Conservation (phyloP, 495 filamentous ascomycete species). For the Neurospora pannonica region DNA sequence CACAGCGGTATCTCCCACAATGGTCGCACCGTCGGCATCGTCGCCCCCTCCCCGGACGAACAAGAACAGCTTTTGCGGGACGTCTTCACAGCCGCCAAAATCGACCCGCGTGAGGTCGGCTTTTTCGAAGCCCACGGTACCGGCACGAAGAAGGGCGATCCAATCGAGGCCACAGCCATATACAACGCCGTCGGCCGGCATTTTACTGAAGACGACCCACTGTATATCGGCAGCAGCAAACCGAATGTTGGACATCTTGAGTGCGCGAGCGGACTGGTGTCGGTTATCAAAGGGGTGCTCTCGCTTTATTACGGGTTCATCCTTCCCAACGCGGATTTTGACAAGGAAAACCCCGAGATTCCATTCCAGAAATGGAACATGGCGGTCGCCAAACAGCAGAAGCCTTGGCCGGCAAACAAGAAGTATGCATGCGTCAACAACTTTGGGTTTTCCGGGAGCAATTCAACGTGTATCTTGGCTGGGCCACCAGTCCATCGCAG, state of each 20-base stretch:
- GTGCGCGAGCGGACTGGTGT: conserved; percentile 46
- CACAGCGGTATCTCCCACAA: conserved; percentile 47
- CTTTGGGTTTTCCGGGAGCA: conserved; percentile 40
- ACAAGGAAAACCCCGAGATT: conserved; percentile 33
- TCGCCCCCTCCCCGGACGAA: conserved; percentile 39
- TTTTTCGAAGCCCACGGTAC: conserved; percentile 49
- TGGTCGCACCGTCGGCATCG: conserved; percentile 45
- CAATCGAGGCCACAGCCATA: conserved; percentile 50
- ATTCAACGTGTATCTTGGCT: conserved; percentile 31
- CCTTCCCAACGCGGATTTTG: conserved; percentile 41
- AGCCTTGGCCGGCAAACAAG: conserved; percentile 30
- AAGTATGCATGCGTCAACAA: conserved; percentile 37
- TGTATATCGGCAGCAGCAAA: conserved; percentile 51
- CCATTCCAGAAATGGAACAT: conserved; percentile 39
- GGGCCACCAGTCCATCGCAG: conserved; percentile 21
- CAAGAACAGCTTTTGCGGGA: conserved; percentile 40
- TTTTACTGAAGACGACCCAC: conserved; percentile 26
- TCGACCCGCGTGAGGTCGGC: conserved; percentile 32
- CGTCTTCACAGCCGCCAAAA: conserved; percentile 31
- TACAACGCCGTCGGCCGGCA: conserved; percentile 32
- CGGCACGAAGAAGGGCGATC: conserved; percentile 53
- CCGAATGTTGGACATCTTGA: conserved; percentile 53
- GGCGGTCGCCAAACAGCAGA: conserved; percentile 2
- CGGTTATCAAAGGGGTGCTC: conserved; percentile 49
- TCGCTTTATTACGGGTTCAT: conserved; percentile 50